These are phyloP conservation scores for Plasmodium fragile DNA, from an alignment of 169 alveolate genomes.

Conservation along the genomic window DNA sequence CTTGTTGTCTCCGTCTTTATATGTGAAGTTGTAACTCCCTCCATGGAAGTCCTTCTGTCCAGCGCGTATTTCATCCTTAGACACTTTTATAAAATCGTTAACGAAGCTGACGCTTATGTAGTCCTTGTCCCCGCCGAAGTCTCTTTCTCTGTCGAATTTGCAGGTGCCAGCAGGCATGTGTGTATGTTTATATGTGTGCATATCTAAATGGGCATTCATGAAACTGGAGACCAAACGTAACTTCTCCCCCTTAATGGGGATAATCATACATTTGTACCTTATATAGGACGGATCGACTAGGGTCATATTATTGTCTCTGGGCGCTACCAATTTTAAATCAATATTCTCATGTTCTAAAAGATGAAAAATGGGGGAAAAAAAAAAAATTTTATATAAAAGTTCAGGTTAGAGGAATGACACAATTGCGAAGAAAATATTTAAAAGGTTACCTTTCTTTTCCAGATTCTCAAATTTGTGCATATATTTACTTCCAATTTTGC, in stretches of 20 bases:
- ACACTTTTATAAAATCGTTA: conserved; percentile 23
- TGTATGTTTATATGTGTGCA: neutral
- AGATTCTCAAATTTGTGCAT: conserved; percentile 45
- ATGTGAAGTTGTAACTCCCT: conserved; percentile 21
- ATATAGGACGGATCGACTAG: conserved; percentile 42
- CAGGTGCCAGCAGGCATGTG: neutral
- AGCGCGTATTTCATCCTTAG: conserved; percentile 38
- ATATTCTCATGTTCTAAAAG: conserved; percentile 11
- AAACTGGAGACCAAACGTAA: neutral
- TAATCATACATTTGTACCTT: conserved; percentile 17
- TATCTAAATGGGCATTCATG: neutral
- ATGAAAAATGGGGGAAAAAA: neutral
- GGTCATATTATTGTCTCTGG: neutral
- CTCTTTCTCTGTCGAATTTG: conserved; percentile 27
- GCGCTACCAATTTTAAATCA: conserved; percentile 19
- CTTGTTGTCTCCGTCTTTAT: conserved; percentile 6
- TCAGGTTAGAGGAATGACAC: neutral
- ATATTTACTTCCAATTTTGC: conserved; percentile 13
- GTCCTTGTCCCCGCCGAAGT: conserved; percentile 9
- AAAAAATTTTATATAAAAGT: neutral
- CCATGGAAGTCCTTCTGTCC: conserved; percentile 2
- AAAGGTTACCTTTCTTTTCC: conserved; percentile 36
- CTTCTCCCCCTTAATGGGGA: neutral
- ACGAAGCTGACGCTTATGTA: conserved; percentile 48
- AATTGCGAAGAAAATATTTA: neutral